phyloP scores from a whole-genome alignment of 192 early-diverging fungal genomes.

The Irineochytrium annulatum region DNA sequence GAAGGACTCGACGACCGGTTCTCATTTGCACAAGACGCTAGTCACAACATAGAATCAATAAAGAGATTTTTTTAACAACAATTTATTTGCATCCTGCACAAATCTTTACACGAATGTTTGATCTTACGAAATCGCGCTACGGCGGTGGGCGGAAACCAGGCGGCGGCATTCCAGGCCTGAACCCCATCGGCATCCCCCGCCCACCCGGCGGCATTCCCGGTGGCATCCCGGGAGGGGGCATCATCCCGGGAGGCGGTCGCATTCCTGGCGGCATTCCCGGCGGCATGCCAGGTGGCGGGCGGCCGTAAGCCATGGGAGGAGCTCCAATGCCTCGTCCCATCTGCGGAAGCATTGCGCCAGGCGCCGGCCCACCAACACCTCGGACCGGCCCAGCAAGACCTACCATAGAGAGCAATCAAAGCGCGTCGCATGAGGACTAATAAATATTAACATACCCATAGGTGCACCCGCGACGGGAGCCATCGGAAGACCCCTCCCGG shows the following conservation, averaged over 20 bases:
- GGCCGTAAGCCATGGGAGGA: constrained; percentile 59
- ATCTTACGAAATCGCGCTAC: too few species aligned
- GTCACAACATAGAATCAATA: too few species aligned
- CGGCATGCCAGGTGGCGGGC: constrained; percentile 38
- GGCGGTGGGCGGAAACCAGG: constrained; percentile 51
- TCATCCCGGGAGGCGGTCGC: constrained; percentile 39
- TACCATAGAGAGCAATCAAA: constrained; percentile 15
- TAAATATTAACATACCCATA: constrained; percentile 14
- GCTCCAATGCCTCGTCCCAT: too few species aligned
- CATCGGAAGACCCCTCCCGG: constrained; percentile 72
- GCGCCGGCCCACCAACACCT: constrained; percentile 91
- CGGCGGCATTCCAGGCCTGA: constrained; percentile 40
- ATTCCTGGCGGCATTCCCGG: constrained; percentile 41
- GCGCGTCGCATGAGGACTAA: constrained; percentile 11
- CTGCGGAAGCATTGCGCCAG: constrained; percentile 87
- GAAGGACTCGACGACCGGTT: too few species aligned
- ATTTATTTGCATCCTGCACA: too few species aligned
- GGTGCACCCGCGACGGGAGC: constrained; percentile 35
- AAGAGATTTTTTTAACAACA: too few species aligned
- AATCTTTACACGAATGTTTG: too few species aligned
- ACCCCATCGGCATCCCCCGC: constrained; percentile 29
- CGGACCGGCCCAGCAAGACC: constrained; percentile 86
- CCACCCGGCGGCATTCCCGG: constrained; percentile 16
- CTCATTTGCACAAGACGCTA: too few species aligned
- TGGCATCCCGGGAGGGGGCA: constrained; percentile 53